Evolutionary conservation across 345 rosid genomes (phyloP), one percentile per base, ranked within the genome.

Genomic region (Mangifera indica): DNA sequence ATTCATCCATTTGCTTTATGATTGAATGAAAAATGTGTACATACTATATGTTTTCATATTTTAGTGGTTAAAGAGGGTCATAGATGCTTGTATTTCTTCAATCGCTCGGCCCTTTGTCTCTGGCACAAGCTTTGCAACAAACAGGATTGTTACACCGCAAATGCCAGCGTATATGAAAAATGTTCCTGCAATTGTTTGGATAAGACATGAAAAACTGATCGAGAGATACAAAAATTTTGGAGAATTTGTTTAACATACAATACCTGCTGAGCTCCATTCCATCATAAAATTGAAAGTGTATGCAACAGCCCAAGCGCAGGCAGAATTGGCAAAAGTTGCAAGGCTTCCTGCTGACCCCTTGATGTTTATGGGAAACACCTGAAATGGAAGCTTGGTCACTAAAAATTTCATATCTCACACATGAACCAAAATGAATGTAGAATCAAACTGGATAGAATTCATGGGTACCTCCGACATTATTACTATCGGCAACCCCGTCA

Each of bases 61-160:
- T 37, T 37, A 6, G 1, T 7, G 10, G 42, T 37, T 7, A 37
- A 37, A 37, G 42, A 37, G 8, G 8, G 81, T 51, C 44, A 83
- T 75, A 25, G 74, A 66, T 54, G 82, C 73, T 74, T 86, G 90
- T 58, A 89, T 71, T 51, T 89, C 90, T 75, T 89, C 91, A 2
- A 87, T 69, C 3, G 90, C 76, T 76, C 81, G 70, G 24, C 90
- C 91, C 74, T 84, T 87, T 0, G 91, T 89, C 73, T 89, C 94
- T 0, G 91, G 91, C 26, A 87, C 87, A 49, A 87, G 59, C 46
- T 76, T 83, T n/a, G 73, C 85, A 21, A 84, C 52, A 70, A 87
- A 87, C 18, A 75, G 54, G 40, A 80, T 29, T 4, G 74, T 76
- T 5, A 45, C 64, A 0, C 51, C 84, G 7, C 79, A 79, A 2